phyloP scores from a whole-genome alignment of 2,329 filamentous ascomycete species.

The Fusarium oligoseptatum region DNA sequence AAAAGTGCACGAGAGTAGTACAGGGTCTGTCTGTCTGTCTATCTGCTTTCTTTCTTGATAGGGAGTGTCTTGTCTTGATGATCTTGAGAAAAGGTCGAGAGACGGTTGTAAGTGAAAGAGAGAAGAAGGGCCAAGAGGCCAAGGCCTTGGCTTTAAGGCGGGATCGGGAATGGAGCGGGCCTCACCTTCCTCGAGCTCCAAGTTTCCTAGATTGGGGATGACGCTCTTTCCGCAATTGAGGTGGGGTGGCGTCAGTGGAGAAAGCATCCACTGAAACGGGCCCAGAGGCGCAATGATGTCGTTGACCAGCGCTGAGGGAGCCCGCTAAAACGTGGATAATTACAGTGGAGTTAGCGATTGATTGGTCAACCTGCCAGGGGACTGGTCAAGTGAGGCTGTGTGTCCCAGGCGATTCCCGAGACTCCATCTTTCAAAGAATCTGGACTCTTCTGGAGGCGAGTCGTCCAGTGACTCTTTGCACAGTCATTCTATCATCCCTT shows the following conservation, averaged over 20 bases:
- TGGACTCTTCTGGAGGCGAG: constrained; percentile 20
- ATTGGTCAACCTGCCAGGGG: constrained; percentile 32
- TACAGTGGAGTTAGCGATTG: background rate
- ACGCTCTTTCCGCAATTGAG: constrained; percentile 15
- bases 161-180: constrained; percentile 14
- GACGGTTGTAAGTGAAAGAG: constrained; percentile 22
- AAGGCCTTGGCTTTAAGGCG: constrained; percentile 43
- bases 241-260: constrained; percentile 35
- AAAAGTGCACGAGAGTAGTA: constrained; percentile 13
- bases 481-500: background rate
- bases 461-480: constrained; percentile 10
- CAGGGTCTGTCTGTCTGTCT: constrained; percentile 3
- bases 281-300: constrained; percentile 12
- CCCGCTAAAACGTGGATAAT: constrained; percentile 5
- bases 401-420: constrained; percentile 12
- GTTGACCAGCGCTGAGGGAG: constrained; percentile 7
- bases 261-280: background rate
- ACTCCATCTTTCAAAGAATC: constrained; percentile 11
- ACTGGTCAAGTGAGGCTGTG: constrained; percentile 37
- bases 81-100: constrained; percentile 18
- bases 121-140: constrained; percentile 22
- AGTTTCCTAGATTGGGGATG: constrained; percentile 21
- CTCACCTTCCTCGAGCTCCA: background rate
- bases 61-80: constrained; percentile 29
- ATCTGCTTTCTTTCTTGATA: constrained; percentile 27